These are phyloP conservation scores for Albatrellus sp. DNA, from an alignment of 1,284 basidiomycete genomes.

Conservation along the genomic window DNA sequence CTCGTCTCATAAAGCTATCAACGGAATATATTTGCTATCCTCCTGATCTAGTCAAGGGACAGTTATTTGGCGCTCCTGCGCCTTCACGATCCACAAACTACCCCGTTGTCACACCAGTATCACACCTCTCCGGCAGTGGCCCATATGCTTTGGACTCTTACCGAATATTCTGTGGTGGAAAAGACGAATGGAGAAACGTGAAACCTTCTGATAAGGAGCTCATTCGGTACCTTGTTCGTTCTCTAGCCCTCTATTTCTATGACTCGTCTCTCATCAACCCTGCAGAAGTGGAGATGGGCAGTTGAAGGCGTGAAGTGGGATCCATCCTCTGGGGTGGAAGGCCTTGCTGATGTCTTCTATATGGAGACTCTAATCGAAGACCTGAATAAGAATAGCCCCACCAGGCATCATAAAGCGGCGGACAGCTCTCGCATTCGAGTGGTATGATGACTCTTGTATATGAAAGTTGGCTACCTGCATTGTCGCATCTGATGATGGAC, in stretches of 20 bases:
- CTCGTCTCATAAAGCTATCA: conserved; percentile 37
- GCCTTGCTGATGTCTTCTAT: conserved; percentile 14
- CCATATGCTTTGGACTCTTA: conserved; percentile 58
- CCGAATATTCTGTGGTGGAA: conserved; percentile 41
- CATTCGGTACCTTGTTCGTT: conserved; percentile 35
- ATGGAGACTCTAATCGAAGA: conserved; percentile 8
- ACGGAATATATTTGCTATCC: conserved; percentile 31
- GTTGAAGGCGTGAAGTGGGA: conserved; percentile 35
- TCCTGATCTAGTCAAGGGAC: conserved; percentile 17
- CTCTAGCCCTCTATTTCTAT: background rate
- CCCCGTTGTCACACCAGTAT: conserved; percentile 28
- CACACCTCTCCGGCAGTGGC: conserved; percentile 45
- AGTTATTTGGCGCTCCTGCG: background rate
- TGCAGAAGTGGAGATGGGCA: conserved; percentile 54
- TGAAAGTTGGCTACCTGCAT: too few relatives aligned
- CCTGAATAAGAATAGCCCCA: background rate
- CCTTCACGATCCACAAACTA: background rate
- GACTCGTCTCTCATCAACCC: background rate
- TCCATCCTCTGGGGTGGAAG: conserved; percentile 26
- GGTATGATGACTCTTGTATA: too few relatives aligned
- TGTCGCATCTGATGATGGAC: too few relatives aligned
- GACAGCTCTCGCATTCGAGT: too few relatives aligned
- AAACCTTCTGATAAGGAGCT: conserved; percentile 52
- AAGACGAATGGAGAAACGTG: conserved; percentile 42
- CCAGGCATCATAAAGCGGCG: too few relatives aligned